phyloP scores from a whole-genome alignment of 2,329 filamentous ascomycete species.

The Fusarium paranaense region DNA sequence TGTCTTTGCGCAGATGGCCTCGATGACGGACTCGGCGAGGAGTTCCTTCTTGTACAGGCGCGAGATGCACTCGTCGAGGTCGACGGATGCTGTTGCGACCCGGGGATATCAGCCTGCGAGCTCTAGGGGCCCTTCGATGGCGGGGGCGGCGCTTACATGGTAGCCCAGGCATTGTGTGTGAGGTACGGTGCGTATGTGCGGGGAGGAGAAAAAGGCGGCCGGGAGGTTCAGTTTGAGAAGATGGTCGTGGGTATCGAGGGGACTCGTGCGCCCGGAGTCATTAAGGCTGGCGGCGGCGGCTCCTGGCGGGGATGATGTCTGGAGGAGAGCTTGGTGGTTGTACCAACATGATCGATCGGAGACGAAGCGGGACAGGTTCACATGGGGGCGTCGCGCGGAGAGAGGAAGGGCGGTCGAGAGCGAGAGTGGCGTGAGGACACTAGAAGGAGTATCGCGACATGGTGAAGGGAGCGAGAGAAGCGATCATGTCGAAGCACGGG shows the following conservation, averaged over 20 bases:
- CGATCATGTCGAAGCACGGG: conserved; percentile 27
- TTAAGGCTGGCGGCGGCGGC: conserved; percentile 51
- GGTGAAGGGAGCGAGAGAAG: conserved; percentile 5
- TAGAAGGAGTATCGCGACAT: neutral
- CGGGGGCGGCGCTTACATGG: conserved; percentile 58
- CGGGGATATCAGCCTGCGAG: conserved; percentile 26
- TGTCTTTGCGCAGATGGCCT: conserved; percentile 98
- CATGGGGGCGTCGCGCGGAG: conserved; percentile 43
- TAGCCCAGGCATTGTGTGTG: conserved; percentile 65
- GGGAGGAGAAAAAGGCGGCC: conserved; percentile 2
- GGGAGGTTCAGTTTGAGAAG: conserved; percentile 12
- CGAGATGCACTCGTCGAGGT: conserved; percentile 98
- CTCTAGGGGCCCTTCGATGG: conserved; percentile 2
- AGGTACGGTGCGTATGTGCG: conserved; percentile 10
- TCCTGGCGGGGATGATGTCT: conserved; percentile 52
- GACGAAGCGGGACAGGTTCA: conserved; percentile 41
- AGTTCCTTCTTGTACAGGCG: conserved; percentile 97
- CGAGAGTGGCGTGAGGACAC: neutral
- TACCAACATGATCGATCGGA: conserved; percentile 56
- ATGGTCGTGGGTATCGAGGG: conserved; percentile 20
- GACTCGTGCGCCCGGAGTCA: conserved; percentile 56
- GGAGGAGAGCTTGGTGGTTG: conserved; percentile 49
- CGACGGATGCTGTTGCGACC: conserved; percentile 80
- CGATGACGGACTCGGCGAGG: conserved; percentile 95
- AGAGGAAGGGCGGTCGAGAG: conserved; percentile 14